A percentile compares a stretch with the other conserved stretches of the same genome.
Evolutionary conservation across 2,329 filamentous ascomycete species (phyloP).

Genomic region (Colletotrichum filicis): DNA sequence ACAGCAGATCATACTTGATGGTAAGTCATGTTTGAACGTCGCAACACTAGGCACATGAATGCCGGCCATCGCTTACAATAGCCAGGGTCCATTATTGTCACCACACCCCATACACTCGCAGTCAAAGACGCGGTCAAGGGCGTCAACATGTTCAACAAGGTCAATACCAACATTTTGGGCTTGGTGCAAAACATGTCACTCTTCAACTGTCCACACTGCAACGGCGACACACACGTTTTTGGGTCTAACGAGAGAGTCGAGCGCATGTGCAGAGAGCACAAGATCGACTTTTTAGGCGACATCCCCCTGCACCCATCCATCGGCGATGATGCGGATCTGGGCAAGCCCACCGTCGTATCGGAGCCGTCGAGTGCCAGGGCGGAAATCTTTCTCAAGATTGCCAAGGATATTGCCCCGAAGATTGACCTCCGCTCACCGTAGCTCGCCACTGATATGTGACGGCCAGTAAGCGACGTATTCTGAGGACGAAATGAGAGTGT

Average conservation of each 20-base stretch:
- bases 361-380: slow-evolving; percentile 82
- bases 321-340: slow-evolving; percentile 86
- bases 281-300: slow-evolving; percentile 85
- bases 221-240: slow-evolving; percentile 80
- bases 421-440: slow-evolving; percentile 43
- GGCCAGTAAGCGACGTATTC: neutral
- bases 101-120: slow-evolving; percentile 92
- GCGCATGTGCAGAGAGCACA: slow-evolving; percentile 76
- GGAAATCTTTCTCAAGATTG: slow-evolving; percentile 77
- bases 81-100: slow-evolving; percentile 84
- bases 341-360: slow-evolving; percentile 89
- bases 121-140: slow-evolving; percentile 93
- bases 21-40: slow-evolving; percentile 52
- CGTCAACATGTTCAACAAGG: slow-evolving; percentile 91
- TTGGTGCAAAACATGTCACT: slow-evolving; percentile 94
- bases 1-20: slow-evolving; percentile 91
- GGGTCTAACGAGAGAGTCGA: slow-evolving; percentile 73
- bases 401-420: slow-evolving; percentile 62
- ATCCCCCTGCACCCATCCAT: slow-evolving; percentile 89
- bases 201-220: slow-evolving; percentile 83
- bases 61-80: neutral
- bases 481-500: neutral
- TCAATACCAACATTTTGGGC: slow-evolving; percentile 83
- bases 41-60: neutral
- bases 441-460: neutral